Evolutionary conservation across 2,329 filamentous ascomycete species (phyloP), one percentile per base, ranked within the genome.

Genomic region (Aspergillus piperis): DNA sequence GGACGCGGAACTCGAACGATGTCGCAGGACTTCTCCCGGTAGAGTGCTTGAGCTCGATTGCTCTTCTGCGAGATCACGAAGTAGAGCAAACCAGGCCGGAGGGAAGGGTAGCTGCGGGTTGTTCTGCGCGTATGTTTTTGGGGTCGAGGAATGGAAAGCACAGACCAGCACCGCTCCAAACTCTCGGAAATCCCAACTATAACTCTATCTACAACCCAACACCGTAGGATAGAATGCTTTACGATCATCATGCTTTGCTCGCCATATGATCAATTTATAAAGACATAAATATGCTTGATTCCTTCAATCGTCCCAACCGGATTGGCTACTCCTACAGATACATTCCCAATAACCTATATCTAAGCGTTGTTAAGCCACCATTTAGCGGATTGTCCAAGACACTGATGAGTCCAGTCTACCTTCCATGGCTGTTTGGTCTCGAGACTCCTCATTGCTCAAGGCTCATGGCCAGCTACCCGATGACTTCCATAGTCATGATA

Each of bases 111-210:
- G 47, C 44, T 19, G 58, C 39, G 23, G 23, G 38, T 54, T 58
- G 51, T 38, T 50, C 47, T 30, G 47, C 47, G 47, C 47, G 47
- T 50, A 27, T 49, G 44, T 25, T 27, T 49, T 27, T 49, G 44
- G 41, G 41, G 19, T 21, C 41, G 10, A 19, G 10, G 17, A 17
- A 21, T 44, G 41, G 41, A 19, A 44, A 44, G 41, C 41, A 44
- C 41, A 44, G 41, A 44, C 41, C 41, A 36, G 32, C 32, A 11
- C 32, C 32, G 32, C 32, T 36, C 11, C 32, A 36, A 36, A 36
- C 10, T 36, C 32, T 11, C 32, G 10, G 32, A 36, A 36, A 36
- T 36, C 32, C 32, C 32, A 36, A 36, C 32, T 36, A 36, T 36
- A 36, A 11, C 32, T 13, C 32, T 36, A 13, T 36, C 32, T 36